Evolutionary conservation across 2,329 filamentous ascomycete genomes (phyloP), one percentile per base, ranked within the genome.

Genomic region (Orbilia oligospora): DNA sequence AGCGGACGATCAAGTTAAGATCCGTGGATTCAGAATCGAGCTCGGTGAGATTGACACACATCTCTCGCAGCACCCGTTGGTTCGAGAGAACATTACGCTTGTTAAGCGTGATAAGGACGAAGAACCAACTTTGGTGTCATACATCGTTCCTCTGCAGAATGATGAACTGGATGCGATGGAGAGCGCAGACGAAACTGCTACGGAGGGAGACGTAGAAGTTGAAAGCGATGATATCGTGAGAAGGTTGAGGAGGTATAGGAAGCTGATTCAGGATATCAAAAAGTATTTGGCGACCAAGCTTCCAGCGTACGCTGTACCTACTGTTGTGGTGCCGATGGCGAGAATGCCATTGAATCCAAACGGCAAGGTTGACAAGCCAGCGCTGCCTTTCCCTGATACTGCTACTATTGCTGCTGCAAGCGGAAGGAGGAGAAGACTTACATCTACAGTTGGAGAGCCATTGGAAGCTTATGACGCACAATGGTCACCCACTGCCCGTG

Each of bases 1-100:
- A 75, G 90, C 90, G 24, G 95, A 98, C 83, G 89, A 91, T 81
- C 95, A 98, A 83, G 93, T 97, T 86, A 99, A 98, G 87, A 95
- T 98, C 81, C 91, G 96, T 77, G 95, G 95, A 0, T 98, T 97
- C 87, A 89, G 95, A 79, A 97, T 99, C 81, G 96, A 99, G 85
- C 90, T 98, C 55, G 92, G 91, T 80, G 96, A 98, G 81, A 97
- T 98, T 81, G 94, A 98, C 84, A 92, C 88, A 49, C 91, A 97
- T 83, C 86, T 97, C 56, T 92, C 90, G 68, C 88, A 90, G 53
- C 89, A 93, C 84, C 90, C 89, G 0, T 85, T 97, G 24, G 89
- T 98, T 24, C 88, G 93, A 48, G 95, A 98, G 81, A 93, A 92
- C 84, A 91, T 93, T 81, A 98, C 95, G 0, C 86, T 98, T 1